These are phyloP conservation scores for Amauroascus niger DNA, from an alignment of 2,329 filamentous ascomycete species.

Conservation along the genomic window DNA sequence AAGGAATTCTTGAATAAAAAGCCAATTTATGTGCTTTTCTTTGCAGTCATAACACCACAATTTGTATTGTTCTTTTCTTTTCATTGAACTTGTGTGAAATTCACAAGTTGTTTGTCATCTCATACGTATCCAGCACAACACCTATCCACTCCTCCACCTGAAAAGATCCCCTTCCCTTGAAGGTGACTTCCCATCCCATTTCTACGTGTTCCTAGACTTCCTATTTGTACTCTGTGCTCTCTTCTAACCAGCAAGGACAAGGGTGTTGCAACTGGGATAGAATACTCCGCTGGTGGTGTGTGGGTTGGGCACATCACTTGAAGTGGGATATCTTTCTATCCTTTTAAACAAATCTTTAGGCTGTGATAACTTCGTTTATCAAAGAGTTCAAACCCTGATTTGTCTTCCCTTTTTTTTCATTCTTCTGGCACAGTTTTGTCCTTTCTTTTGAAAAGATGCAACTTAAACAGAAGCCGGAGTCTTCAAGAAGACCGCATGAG, in stretches of 20 bases:
- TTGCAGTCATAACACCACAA: background rate
- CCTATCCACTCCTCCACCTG: background rate
- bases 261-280: background rate
- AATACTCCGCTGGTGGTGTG: slow-evolving; percentile 8
- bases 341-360: background rate
- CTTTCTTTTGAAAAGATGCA: slow-evolving; percentile 25
- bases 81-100: slow-evolving; percentile 11
- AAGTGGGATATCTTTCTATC: slow-evolving; percentile 6
- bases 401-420: background rate
- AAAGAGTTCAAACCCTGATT: background rate
- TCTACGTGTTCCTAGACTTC: background rate
- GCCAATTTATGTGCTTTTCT: slow-evolving; percentile 7
- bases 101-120: slow-evolving; percentile 16
- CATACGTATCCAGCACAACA: slow-evolving; percentile 7
- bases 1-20: slow-evolving; percentile 1
- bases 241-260: slow-evolving; percentile 3
- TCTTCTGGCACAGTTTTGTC: slow-evolving; percentile 3
- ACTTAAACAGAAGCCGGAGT: slow-evolving; percentile 33
- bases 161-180: slow-evolving; percentile 5
- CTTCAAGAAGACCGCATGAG: slow-evolving; percentile 23
- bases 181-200: background rate
- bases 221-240: slow-evolving; percentile 3
- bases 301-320: slow-evolving; percentile 12
- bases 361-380: slow-evolving; percentile 7
- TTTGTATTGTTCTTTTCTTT: slow-evolving; percentile 1